A percentile compares a stretch with the other conserved stretches of the same genome.
phyloP scores from a whole-genome alignment of 345 rosid species.

The Salix purpurea region DNA sequence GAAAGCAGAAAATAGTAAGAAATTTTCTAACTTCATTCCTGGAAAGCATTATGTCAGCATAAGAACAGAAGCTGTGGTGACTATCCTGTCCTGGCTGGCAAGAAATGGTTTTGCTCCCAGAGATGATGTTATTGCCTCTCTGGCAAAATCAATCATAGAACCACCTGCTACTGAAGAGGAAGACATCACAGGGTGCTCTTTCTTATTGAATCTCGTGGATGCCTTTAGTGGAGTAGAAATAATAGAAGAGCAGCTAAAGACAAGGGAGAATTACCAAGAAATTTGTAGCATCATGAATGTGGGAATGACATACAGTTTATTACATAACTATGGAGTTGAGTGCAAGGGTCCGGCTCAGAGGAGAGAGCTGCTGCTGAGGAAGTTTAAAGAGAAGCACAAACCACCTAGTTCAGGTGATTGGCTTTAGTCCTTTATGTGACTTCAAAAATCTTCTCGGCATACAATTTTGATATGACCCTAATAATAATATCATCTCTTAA shows the following conservation, averaged over 20 bases:
- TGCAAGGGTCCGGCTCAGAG: conserved; percentile 66
- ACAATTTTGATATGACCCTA: background rate
- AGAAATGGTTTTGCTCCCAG: conserved; percentile 82
- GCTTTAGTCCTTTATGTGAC: conserved; percentile 5
- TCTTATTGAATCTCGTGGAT: conserved; percentile 84
- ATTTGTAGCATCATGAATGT: conserved; percentile 85
- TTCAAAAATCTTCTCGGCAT: background rate
- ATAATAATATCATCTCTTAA: background rate
- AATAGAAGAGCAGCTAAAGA: conserved; percentile 84
- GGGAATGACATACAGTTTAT: conserved; percentile 81
- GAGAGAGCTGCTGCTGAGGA: conserved; percentile 63
- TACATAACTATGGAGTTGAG: conserved; percentile 75
- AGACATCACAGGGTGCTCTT: conserved; percentile 78
- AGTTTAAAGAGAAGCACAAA: conserved; percentile 63
- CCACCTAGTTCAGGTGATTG: conserved; percentile 60
- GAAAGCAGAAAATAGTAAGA: conserved; percentile 44
- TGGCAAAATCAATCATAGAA: conserved; percentile 78
- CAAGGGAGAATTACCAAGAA: conserved; percentile 69
- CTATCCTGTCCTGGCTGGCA: conserved; percentile 81
- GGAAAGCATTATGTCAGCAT: conserved; percentile 63
- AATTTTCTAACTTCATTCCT: conserved; percentile 43
- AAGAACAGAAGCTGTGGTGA: conserved; percentile 51
- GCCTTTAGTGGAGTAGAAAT: conserved; percentile 83
- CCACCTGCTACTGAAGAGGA: conserved; percentile 82
- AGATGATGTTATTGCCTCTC: conserved; percentile 68